phyloP scores from a whole-genome alignment of 2,329 filamentous ascomycete species.

The Tolypocladium nubicola region DNA sequence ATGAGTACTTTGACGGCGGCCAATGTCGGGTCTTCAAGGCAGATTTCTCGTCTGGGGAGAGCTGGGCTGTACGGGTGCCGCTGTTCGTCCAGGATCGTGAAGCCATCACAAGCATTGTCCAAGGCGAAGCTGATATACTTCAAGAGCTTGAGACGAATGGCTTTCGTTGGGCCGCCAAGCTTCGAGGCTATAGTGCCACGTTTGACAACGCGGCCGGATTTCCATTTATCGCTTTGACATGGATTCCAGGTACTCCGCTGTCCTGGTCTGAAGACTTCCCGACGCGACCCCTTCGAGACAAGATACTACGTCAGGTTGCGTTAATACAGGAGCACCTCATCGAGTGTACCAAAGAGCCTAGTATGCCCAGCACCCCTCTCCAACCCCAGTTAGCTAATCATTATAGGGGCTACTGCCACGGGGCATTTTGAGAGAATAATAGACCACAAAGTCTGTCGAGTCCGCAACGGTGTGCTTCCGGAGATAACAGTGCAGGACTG shows the following conservation, averaged over 20 bases:
- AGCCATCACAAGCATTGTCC: not conserved
- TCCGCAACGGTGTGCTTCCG: not conserved
- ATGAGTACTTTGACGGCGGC: not conserved
- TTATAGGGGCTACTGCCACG: not conserved
- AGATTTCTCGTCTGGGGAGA: not conserved
- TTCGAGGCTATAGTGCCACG: not conserved
- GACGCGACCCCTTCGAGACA: not conserved
- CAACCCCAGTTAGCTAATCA: not conserved
- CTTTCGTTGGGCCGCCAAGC: not conserved
- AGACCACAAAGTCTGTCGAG: not conserved
- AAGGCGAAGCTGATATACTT: not conserved
- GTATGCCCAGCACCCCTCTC: not conserved
- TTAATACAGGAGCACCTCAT: not conserved
- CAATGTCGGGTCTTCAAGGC: not conserved
- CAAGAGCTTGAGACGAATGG: not conserved
- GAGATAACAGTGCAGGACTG: not conserved
- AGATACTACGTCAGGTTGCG: not conserved
- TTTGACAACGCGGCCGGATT: not conserved
- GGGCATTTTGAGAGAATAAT: not conserved
- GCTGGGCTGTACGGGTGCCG: not conserved
- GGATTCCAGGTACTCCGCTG: not conserved
- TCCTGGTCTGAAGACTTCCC: not conserved
- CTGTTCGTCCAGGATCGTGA: not conserved
- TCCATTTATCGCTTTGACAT: not conserved
- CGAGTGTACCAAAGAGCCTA: not conserved